phyloP scores from a whole-genome alignment of 495 filamentous ascomycete genomes.

The Penicillium flavigenum region DNA sequence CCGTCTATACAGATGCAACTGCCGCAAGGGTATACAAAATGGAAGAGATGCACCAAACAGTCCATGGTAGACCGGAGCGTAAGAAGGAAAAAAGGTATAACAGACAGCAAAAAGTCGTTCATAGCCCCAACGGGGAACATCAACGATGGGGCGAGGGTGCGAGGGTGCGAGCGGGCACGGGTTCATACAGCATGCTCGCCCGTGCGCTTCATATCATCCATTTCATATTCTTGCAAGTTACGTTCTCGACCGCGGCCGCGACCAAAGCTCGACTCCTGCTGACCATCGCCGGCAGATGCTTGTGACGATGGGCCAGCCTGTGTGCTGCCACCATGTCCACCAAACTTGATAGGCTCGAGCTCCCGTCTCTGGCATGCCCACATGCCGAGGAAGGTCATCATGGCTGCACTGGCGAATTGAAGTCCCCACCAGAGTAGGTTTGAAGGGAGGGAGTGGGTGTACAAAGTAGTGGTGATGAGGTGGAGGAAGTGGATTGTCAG shows the following conservation, averaged over 20 bases:
- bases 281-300: conserved; percentile 24
- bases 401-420: conserved; percentile 62
- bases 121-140: conserved; percentile 6
- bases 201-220: conserved; percentile 64
- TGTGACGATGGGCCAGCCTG: conserved; percentile 26
- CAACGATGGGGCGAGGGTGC: background rate
- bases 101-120: conserved; percentile 8
- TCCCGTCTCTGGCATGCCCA: conserved; percentile 93
- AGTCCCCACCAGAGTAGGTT: conserved; percentile 86
- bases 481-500: conserved; percentile 86
- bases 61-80: background rate
- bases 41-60: conserved; percentile 4
- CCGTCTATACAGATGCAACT: conserved; percentile 42
- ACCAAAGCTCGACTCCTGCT: conserved; percentile 32
- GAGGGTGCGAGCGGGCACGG: background rate
- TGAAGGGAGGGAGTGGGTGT: conserved; percentile 69
- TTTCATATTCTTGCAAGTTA: conserved; percentile 68
- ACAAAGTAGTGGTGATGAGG: conserved; percentile 72
- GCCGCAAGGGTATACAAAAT: conserved; percentile 40
- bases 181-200: conserved; percentile 41
- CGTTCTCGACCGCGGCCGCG: conserved; percentile 40
- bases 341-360: conserved; percentile 84
- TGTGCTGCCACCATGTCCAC: conserved; percentile 49
- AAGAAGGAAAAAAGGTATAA: conserved; percentile 9
- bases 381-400: conserved; percentile 74